Conservation (phyloP, 768 basidiomycete genomes). For the Suillus bovinus region DNA sequence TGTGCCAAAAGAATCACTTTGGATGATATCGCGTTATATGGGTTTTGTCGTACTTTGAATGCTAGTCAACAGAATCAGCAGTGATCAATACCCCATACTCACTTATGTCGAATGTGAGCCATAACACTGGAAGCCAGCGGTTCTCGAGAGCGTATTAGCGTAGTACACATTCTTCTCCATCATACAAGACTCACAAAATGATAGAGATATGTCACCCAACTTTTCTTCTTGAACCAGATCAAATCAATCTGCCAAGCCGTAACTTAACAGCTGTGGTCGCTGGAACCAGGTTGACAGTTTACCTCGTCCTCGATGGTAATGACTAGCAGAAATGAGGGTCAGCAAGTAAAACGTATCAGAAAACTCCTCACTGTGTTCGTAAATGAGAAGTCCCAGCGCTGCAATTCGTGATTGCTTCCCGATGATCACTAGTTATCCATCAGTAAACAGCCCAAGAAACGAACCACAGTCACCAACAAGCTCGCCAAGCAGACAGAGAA, state of each 20-base stretch:
- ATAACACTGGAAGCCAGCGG: constrained; percentile 10
- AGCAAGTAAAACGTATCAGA: not conserved
- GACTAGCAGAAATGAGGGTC: constrained; percentile 4
- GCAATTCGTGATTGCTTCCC: constrained; percentile 13
- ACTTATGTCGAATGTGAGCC: constrained; percentile 11
- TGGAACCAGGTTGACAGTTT: not conserved
- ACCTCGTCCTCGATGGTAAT: constrained; percentile 14
- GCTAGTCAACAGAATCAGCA: not conserved
- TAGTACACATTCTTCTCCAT: not conserved
- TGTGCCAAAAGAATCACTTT: not conserved
- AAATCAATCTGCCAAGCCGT: constrained; percentile 10
- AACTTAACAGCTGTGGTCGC: not conserved
- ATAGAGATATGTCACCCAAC: constrained; percentile 16
- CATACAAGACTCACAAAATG: constrained; percentile 10
- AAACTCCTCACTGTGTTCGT: constrained; percentile 14
- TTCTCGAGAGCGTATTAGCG: constrained; percentile 4
- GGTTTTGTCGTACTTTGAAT: constrained; percentile 5
- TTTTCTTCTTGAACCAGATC: constrained; percentile 12
- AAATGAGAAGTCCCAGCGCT: constrained; percentile 15
- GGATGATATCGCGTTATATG: constrained; percentile 1
- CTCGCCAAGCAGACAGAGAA: not conserved
- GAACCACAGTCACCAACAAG: not conserved
- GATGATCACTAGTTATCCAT: constrained; percentile 10
- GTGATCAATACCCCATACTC: not conserved
- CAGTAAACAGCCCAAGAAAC: not conserved